A percentile compares a stretch with the other conserved stretches of the same genome.
phyloP scores from a whole-genome alignment of 495 filamentous ascomycete species.

The Viridothelium virens region DNA sequence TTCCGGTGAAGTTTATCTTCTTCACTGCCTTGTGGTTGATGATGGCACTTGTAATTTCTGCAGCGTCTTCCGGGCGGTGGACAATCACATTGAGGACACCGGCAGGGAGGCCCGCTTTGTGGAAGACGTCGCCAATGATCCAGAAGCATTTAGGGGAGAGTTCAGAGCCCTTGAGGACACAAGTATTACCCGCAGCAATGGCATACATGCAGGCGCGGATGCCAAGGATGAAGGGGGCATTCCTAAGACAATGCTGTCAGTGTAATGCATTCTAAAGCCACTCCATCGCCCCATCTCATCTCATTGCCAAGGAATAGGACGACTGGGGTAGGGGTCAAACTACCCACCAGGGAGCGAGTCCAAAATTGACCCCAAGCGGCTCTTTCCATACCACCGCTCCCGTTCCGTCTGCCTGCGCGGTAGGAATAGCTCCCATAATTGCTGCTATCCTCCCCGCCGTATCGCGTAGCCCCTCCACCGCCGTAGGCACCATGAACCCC shows the following conservation, averaged over 20 bases:
- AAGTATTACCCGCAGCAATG: constrained; percentile 75
- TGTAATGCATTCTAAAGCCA: not conserved
- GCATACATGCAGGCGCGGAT: constrained; percentile 54
- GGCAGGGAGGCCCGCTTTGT: constrained; percentile 61
- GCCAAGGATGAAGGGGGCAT: constrained; percentile 36
- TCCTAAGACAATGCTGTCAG: constrained; percentile 18
- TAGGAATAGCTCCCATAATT: constrained; percentile 56
- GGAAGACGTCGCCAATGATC: constrained; percentile 60
- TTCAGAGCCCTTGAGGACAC: constrained; percentile 71
- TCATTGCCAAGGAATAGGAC: not conserved
- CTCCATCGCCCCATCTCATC: not conserved
- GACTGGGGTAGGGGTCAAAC: not conserved
- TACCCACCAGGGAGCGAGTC: constrained; percentile 65
- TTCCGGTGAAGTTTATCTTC: constrained; percentile 59
- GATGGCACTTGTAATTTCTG: constrained; percentile 47
- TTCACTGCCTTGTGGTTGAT: constrained; percentile 51
- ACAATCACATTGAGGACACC: constrained; percentile 52
- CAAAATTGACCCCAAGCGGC: constrained; percentile 73
- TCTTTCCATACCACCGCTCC: constrained; percentile 69
- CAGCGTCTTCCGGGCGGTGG: constrained; percentile 46
- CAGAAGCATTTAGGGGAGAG: constrained; percentile 67
- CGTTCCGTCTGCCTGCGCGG: constrained; percentile 44
- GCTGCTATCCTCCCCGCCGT: constrained; percentile 58
- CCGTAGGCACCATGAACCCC: constrained; percentile 51
- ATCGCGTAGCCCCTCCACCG: constrained; percentile 58